Percentiles rank a stretch among this genome's conserved stretches.
Conservation (phyloP, 768 basidiomycete genomes). For the Trametes elegans region DNA sequence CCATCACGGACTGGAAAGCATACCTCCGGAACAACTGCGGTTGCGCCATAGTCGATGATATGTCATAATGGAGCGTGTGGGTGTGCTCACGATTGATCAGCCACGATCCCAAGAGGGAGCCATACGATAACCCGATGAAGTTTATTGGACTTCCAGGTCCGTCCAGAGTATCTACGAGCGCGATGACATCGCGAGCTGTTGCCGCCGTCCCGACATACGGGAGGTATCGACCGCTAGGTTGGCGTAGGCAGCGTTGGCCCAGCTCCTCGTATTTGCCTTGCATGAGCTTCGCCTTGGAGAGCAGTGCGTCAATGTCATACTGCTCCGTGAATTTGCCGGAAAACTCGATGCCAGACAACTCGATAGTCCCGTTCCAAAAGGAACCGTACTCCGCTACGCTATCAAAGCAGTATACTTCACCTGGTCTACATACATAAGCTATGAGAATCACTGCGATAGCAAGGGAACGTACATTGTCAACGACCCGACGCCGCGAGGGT, state of each 20-base stretch:
- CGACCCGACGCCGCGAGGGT: constrained; percentile 11
- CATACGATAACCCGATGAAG: constrained; percentile 6
- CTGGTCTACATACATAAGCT: too few relatives aligned
- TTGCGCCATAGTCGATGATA: too few relatives aligned
- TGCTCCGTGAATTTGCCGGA: constrained; percentile 4
- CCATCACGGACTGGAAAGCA: too few relatives aligned
- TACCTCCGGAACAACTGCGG: constrained; percentile 18
- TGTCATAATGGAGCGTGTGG: neutral
- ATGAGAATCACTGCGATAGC: too few relatives aligned
- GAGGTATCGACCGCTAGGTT: neutral
- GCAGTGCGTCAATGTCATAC: neutral
- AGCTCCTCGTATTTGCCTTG: constrained; percentile 7
- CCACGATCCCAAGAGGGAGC: constrained; percentile 7
- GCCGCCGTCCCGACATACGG: constrained; percentile 12
- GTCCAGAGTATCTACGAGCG: constrained; percentile 10
- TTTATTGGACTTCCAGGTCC: constrained; percentile 4
- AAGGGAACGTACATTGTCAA: neutral
- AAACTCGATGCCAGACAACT: neutral
- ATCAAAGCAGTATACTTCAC: constrained; percentile 9
- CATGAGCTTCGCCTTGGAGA: constrained; percentile 4
- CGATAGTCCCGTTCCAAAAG: constrained; percentile 10
- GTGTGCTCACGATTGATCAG: constrained; percentile 1
- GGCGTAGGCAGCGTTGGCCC: neutral
- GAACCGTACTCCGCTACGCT: neutral
- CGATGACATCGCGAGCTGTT: constrained; percentile 5